These are phyloP conservation scores for Macaranga tanarius DNA, from an alignment of 441 rosid species.

Conservation along the genomic window DNA sequence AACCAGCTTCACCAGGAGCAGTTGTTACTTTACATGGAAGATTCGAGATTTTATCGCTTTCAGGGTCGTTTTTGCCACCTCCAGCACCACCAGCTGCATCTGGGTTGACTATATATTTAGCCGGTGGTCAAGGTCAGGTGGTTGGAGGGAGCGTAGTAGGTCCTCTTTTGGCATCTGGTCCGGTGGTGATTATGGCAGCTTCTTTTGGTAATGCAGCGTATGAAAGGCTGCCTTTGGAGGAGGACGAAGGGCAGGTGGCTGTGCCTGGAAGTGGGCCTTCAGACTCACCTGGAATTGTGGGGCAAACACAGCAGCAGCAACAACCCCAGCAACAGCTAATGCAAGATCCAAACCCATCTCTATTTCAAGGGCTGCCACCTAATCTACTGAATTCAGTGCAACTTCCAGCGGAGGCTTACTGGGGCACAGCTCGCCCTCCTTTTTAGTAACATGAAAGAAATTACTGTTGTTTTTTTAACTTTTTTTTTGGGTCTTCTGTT, in stretches of 20 bases:
- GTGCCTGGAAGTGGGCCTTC: constrained; percentile 30
- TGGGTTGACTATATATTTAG: constrained; percentile 64
- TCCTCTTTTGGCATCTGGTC: constrained; percentile 70
- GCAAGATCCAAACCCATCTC: constrained; percentile 49
- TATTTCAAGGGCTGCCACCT: constrained; percentile 64
- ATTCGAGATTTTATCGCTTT: constrained; percentile 78
- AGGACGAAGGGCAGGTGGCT: constrained; percentile 48
- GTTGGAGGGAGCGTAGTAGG: constrained; percentile 77
- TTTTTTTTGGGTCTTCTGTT: constrained; percentile 13
- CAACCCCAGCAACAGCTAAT: constrained; percentile 39
- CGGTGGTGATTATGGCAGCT: constrained; percentile 81
- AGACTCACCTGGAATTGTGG: constrained; percentile 46
- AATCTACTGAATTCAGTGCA: constrained; percentile 74
- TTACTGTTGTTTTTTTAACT: constrained; percentile 21
- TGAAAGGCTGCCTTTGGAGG: constrained; percentile 80
- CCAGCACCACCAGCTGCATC: constrained; percentile 90
- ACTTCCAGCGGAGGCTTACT: constrained; percentile 68
- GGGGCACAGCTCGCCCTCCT: constrained; percentile 67
- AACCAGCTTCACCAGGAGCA: constrained; percentile 71
- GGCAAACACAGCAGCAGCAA: constrained; percentile 42
- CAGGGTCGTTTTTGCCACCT: constrained; percentile 83
- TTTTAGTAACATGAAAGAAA: constrained; percentile 32
- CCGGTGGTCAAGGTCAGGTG: constrained; percentile 85
- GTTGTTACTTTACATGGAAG: constrained; percentile 82
- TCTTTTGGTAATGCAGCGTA: constrained; percentile 89